A percentile compares a stretch with the other conserved stretches of the same genome.
phyloP scores from a whole-genome alignment of 2,329 filamentous ascomycete genomes.

The Nigrospora sphaerica region DNA sequence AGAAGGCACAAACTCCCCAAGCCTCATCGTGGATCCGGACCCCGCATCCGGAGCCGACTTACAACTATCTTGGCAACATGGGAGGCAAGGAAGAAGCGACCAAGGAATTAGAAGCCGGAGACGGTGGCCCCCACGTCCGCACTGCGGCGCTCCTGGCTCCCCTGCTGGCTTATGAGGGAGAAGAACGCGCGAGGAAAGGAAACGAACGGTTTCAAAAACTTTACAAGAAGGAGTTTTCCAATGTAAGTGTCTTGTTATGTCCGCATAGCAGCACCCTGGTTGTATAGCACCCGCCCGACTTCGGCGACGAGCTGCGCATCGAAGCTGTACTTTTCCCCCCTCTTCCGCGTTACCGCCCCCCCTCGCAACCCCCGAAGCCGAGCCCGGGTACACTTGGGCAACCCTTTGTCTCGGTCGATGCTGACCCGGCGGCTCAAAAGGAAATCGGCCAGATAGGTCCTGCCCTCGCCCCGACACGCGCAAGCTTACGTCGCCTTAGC shows the following conservation, averaged over 20 bases:
- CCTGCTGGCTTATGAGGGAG: neutral
- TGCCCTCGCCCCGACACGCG: neutral
- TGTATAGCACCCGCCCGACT: neutral
- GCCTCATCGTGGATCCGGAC: no score
- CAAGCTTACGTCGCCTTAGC: neutral
- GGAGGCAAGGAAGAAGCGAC: no score
- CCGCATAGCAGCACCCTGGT: neutral
- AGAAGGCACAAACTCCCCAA: no score
- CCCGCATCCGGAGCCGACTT: no score
- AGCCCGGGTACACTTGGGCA: no score
- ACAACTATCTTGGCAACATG: no score
- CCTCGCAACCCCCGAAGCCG: no score
- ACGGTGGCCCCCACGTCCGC: no score
- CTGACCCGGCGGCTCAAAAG: no score
- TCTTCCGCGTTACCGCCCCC: no score
- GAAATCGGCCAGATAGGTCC: neutral
- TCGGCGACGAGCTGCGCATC: neutral
- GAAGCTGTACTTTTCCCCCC: neutral
- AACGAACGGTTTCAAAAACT: neutral
- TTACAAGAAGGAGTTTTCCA: neutral
- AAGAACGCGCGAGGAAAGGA: neutral
- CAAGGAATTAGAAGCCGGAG: no score
- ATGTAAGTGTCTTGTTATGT: neutral
- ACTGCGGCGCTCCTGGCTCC: neutral
- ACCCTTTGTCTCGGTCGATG: no score